Evolutionary conservation across 2,329 filamentous ascomycete species (phyloP), one percentile per base, ranked within the genome.

Genomic region (Monilinia fructigena): DNA sequence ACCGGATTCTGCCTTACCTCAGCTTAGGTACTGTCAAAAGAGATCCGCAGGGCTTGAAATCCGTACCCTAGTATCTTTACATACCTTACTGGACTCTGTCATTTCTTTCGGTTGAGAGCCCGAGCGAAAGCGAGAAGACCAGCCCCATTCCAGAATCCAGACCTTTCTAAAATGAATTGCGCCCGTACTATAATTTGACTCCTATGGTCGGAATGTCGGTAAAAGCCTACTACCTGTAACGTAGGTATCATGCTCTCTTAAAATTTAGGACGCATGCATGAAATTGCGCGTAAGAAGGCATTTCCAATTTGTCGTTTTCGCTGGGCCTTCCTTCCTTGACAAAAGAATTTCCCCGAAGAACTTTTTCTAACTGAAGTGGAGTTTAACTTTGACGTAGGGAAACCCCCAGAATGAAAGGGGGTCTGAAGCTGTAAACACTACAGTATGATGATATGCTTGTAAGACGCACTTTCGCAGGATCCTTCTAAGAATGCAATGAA

Each of bases 211-310:
- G 54, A 40, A n/a, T 40, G 31, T 59, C 55, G 55, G 55, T 59
- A 59, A 16, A 28, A 6, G 20, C 8, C 55, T 28, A 58, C 16
- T 38, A 45, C 35, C 52, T 45, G 26, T 18, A 12, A 10, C 38
- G n/a, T 38, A 35, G 47, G 23, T 7, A 35, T 56, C 40, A 50
- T 47, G 38, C 48, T 60, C 45, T 53, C 53, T 52, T 65, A 50
- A 11, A 40, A 40, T 40, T 40, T 40, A 14, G 53, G 63, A 58
- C 63, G 68, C 70, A 70, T 70, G 47, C 67, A 56, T 50, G 62
- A 61, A 61, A 68, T 71, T 68, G 68, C 70, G 66, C 66, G 67
- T 72, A 71, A 71, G 71, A 72, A 69, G 66, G 63, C 67, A 69
- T 60, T 55, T 48, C 18, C 66, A 67, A 69, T 31, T 67, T 59